Evolutionary conservation across 2,329 filamentous ascomycete genomes (phyloP).

Genomic region (Diaporthe sp.): DNA sequence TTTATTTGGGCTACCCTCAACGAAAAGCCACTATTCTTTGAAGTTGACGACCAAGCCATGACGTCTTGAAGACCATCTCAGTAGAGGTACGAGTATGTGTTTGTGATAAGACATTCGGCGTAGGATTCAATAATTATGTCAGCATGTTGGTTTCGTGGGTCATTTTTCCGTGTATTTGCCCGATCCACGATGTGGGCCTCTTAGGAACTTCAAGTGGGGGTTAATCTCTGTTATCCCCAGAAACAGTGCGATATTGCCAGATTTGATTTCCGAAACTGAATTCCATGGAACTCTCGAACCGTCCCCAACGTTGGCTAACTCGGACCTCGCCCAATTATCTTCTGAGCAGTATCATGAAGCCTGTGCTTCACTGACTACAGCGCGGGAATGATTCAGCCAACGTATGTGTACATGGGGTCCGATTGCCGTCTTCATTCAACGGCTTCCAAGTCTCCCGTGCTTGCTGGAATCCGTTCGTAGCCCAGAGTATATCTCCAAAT

Average conservation of each 20-base stretch:
- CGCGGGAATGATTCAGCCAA: too few relatives aligned
- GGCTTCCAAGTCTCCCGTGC: too few relatives aligned
- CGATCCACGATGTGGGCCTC: neutral
- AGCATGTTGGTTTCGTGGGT: neutral
- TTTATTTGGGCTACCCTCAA: too few relatives aligned
- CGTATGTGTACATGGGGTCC: neutral
- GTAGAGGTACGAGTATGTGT: too few relatives aligned
- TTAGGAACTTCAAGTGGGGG: neutral
- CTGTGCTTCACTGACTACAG: neutral
- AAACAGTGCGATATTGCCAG: neutral
- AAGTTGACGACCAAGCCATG: too few relatives aligned
- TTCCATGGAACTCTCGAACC: neutral
- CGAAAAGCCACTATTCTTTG: too few relatives aligned
- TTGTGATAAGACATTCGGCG: too few relatives aligned
- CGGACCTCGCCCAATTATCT: too few relatives aligned
- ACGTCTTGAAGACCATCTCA: too few relatives aligned
- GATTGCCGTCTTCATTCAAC: neutral
- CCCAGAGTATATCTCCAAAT: too few relatives aligned
- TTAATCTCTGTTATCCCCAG: neutral
- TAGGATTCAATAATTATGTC: neutral
- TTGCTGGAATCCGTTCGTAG: too few relatives aligned
- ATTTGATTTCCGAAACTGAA: neutral
- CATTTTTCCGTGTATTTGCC: neutral
- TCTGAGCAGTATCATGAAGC: too few relatives aligned
- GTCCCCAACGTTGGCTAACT: neutral